Evolutionary conservation across 805 yeast genomes (phyloP).

Genomic region (Spencermartinsiella europaea): DNA sequence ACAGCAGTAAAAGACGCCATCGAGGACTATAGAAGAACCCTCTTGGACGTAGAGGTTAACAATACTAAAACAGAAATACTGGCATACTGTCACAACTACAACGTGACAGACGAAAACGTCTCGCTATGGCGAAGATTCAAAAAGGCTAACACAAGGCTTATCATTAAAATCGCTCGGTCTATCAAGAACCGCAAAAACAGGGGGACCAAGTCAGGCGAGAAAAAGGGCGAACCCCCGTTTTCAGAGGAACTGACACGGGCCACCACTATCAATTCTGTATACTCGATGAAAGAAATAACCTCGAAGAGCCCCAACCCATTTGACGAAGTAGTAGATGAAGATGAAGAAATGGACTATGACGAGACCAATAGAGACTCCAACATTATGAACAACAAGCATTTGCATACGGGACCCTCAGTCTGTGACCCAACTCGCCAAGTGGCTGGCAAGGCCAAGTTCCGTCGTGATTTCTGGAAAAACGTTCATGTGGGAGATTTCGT

Average conservation of each 20-base stretch:
- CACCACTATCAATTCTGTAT: conserved; percentile 22
- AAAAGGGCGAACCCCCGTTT: conserved; percentile 2
- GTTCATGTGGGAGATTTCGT: conserved; percentile 73
- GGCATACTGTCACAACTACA: conserved; percentile 51
- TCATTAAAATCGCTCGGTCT: conserved; percentile 13
- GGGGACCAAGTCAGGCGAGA: not conserved
- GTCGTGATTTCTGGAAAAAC: conserved; percentile 63
- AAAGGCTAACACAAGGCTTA: conserved; percentile 43
- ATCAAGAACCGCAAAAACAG: conserved; percentile 5
- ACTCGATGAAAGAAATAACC: conserved; percentile 12
- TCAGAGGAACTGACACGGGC: conserved; percentile 16
- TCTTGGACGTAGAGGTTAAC: conserved; percentile 64
- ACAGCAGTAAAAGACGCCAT: conserved; percentile 77
- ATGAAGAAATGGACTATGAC: not conserved
- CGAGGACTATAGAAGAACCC: conserved; percentile 67
- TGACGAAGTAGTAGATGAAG: conserved; percentile 1
- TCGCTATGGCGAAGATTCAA: conserved; percentile 67
- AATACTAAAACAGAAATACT: conserved; percentile 63
- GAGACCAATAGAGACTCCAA: not conserved
- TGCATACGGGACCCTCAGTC: conserved; percentile 16
- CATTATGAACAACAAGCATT: not conserved
- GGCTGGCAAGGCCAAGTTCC: conserved; percentile 38
- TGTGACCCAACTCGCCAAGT: conserved; percentile 26
- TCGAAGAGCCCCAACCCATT: conserved; percentile 9
- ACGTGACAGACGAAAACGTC: conserved; percentile 51